phyloP scores from a whole-genome alignment of 257 asterid genomes.

The Nyctanthes arbortristis region DNA sequence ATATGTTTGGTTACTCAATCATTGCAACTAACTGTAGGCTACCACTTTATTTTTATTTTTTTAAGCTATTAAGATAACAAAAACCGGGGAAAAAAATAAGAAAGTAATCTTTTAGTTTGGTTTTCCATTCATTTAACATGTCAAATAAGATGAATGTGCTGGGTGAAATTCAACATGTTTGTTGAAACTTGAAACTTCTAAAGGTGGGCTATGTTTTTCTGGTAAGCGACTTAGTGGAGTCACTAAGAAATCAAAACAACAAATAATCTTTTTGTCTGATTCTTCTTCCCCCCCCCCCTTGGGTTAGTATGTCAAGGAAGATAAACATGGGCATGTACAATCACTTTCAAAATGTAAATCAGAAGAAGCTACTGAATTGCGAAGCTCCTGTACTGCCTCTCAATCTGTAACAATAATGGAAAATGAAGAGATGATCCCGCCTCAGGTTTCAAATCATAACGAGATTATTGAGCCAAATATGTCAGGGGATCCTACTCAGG shows the following conservation, averaged over 20 bases:
- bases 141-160: slow-evolving; percentile 15
- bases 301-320: too few relatives aligned
- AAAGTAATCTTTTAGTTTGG: neutral
- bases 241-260: too few relatives aligned
- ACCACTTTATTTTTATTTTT: too few relatives aligned
- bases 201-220: too few relatives aligned
- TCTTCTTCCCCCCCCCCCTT: too few relatives aligned
- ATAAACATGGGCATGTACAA: too few relatives aligned
- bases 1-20: too few relatives aligned
- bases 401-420: slow-evolving; percentile 2
- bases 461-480: slow-evolving; percentile 16
- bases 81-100: neutral
- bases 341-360: neutral
- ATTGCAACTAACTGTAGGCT: too few relatives aligned
- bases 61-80: neutral
- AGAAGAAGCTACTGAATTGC: neutral
- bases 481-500: slow-evolving; percentile 36
- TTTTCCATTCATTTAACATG: neutral
- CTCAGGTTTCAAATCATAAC: slow-evolving; percentile 3
- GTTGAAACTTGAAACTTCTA: too few relatives aligned
- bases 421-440: slow-evolving; percentile 8
- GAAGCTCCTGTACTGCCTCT: slow-evolving; percentile 6
- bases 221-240: too few relatives aligned
- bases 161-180: too few relatives aligned
- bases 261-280: too few relatives aligned